These are phyloP conservation scores for Pythium phragmiticola DNA, from an alignment of 352 stramenopile species.

Conservation along the genomic window DNA sequence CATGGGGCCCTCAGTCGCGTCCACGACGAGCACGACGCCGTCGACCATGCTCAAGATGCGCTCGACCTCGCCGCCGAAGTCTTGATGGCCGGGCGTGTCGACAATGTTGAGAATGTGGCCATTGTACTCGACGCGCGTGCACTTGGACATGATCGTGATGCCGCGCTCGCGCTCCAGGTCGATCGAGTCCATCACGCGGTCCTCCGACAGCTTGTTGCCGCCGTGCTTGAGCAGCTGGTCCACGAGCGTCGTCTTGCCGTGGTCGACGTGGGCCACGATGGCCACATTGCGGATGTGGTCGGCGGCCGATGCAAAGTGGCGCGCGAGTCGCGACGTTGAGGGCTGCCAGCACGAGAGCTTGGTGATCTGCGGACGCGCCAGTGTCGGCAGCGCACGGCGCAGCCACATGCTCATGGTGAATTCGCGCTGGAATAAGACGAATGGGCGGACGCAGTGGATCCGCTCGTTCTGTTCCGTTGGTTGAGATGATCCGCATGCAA, in stretches of 20 bases:
- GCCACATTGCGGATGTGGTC: constrained; percentile 87
- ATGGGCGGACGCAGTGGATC: neutral
- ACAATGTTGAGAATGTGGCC: constrained; percentile 96
- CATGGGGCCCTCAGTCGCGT: constrained; percentile 97
- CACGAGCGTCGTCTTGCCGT: constrained; percentile 98
- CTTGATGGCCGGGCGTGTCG: constrained; percentile 97
- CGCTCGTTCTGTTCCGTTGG: constrained; percentile 3
- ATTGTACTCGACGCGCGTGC: constrained; percentile 94
- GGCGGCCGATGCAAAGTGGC: constrained; percentile 43
- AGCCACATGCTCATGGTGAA: constrained; percentile 55
- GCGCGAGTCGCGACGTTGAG: constrained; percentile 18
- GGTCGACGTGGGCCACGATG: constrained; percentile 96
- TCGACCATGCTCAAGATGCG: constrained; percentile 97
- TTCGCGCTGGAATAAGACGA: neutral
- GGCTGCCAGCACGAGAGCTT: constrained; percentile 32
- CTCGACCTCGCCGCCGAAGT: constrained; percentile 99
- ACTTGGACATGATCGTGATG: constrained; percentile 99
- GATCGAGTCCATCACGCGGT: constrained; percentile 98
- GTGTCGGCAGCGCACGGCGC: constrained; percentile 44
- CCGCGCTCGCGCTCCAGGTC: constrained; percentile 97
- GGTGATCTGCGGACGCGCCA: constrained; percentile 35
- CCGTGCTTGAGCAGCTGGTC: constrained; percentile 97
- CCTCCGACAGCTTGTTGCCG: constrained; percentile 81
- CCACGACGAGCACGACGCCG: constrained; percentile 96
- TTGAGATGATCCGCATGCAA: constrained; percentile 8